Conservation (phyloP, 2,329 filamentous ascomycete species). For the Cercospora sp. region DNA sequence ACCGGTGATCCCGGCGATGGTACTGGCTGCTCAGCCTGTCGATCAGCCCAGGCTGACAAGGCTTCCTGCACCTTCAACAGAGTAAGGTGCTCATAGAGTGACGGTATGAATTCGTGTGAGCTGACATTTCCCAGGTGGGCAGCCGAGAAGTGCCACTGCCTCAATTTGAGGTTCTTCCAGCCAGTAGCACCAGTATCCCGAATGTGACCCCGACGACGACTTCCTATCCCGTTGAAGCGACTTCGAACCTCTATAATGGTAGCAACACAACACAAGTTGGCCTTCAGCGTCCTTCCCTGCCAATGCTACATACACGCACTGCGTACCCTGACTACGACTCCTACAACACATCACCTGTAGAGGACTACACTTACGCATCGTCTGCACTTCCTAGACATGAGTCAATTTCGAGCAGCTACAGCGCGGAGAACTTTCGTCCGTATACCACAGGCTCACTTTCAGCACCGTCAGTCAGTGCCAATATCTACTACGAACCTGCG, state of each 20-base stretch:
- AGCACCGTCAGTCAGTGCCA: constrained; percentile 32
- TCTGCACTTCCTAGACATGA: constrained; percentile 31
- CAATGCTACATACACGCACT: constrained; percentile 29
- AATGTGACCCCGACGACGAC: constrained; percentile 15
- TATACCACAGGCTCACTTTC: constrained; percentile 33
- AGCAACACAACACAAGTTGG: constrained; percentile 14
- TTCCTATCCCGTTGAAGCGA: constrained; percentile 22
- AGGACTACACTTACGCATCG: constrained; percentile 35
- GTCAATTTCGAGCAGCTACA: constrained; percentile 32
- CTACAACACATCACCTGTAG: constrained; percentile 35
- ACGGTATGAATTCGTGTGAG: not conserved
- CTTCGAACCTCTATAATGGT: constrained; percentile 18
- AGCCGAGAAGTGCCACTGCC: constrained; percentile 22
- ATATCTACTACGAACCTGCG: constrained; percentile 32
- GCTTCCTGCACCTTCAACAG: constrained; percentile 73
- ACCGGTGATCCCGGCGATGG: constrained; percentile 79
- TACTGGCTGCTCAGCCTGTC: constrained; percentile 81
- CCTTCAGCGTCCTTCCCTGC: constrained; percentile 33
- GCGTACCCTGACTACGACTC: constrained; percentile 33
- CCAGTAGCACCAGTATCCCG: constrained; percentile 17
- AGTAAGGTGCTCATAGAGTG: constrained; percentile 41
- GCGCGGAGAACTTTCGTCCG: constrained; percentile 33
- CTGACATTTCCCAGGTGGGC: constrained; percentile 24
- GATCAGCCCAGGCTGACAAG: constrained; percentile 65
- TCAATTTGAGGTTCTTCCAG: constrained; percentile 23